Conservation (phyloP, 139 green algal genomes). For the Choricystis sp. region DNA sequence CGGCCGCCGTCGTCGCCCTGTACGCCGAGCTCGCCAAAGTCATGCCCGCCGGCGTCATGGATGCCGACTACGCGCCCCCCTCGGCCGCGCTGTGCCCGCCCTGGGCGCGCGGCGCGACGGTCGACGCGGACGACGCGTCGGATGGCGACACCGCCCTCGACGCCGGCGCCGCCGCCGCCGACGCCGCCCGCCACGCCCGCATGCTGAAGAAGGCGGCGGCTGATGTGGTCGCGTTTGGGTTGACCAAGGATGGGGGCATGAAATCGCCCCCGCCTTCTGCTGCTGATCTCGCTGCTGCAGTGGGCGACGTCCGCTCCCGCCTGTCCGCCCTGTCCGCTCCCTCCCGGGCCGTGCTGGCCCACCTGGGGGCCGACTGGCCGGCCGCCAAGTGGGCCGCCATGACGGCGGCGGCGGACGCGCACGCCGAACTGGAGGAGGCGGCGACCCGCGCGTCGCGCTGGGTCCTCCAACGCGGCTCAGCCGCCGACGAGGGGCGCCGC, state of each 20-base stretch:
- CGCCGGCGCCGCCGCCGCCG: too few species aligned
- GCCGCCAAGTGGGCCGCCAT: background rate
- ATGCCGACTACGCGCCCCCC: background rate
- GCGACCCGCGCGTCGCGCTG: background rate
- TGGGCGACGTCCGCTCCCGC: background rate
- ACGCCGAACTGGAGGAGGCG: background rate
- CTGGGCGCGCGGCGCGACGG: background rate
- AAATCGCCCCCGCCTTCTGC: background rate
- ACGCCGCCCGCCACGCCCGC: background rate
- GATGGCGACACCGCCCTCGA: background rate
- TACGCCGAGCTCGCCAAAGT: background rate
- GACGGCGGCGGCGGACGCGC: background rate
- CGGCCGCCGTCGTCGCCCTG: background rate
- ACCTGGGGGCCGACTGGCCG: background rate
- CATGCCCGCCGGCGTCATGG: background rate
- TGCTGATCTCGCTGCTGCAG: background rate
- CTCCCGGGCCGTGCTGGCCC: background rate
- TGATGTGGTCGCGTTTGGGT: background rate
- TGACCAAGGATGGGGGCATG: too few species aligned
- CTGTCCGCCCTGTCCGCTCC: background rate
- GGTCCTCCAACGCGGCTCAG: conserved; percentile 5
- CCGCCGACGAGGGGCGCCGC: conserved; percentile 5
- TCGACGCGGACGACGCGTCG: background rate
- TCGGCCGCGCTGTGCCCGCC: background rate
- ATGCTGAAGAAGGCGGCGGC: background rate